Evolutionary conservation across 345 rosid species (phyloP), one percentile per base, ranked within the genome.

Genomic region (Carallia pectinifolia): DNA sequence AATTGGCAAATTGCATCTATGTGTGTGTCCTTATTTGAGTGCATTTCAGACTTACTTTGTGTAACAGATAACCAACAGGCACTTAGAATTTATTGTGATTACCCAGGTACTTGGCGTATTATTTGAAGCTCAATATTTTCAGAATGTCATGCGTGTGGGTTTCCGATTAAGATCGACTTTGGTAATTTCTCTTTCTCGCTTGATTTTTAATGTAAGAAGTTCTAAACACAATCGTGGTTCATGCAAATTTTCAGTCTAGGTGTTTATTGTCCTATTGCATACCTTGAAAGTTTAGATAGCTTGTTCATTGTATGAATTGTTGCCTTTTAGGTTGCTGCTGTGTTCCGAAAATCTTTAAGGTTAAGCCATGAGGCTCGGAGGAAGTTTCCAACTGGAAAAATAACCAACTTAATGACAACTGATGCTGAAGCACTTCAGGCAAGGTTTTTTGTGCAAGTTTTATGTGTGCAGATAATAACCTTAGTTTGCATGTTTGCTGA

Each of bases 61-160:
- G 12, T 53, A 8, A n/a, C n/a, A n/a, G n/a, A n/a, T n/a, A n/a
- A n/a, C n/a, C n/a, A n/a, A n/a, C n/a, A n/a, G 53, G 37, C 16
- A 48, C 54, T 62, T 58, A 30, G 15, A 47, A 31, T 34, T 66
- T 72, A 62, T 76, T 68, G 70, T 71, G 50, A n/a, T 82, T 74
- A 63, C 83, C 61, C 91, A 95, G 99, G 91, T 86, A 27, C 67
- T 89, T 69, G 99, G 99, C 1, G 99, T 95, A 64, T 79, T 95
- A 67, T 87, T 65, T 76, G 99, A 95, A 88, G 99, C 97, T 74
- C 99, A 95, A 63, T 95, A 95, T 82, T 95, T 95, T 79, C 99
- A 95, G 81, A 90, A 90, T 86, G 99, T 92, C 76, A 95, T 95
- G 98, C 97, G 99, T 70, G 93, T 89, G 73, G 99, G 99, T 64